Percentiles rank a stretch among this genome's conserved stretches.
These are phyloP conservation scores for Podaxis pistillaris DNA, from an alignment of 768 basidiomycete genomes.

Conservation along the genomic window DNA sequence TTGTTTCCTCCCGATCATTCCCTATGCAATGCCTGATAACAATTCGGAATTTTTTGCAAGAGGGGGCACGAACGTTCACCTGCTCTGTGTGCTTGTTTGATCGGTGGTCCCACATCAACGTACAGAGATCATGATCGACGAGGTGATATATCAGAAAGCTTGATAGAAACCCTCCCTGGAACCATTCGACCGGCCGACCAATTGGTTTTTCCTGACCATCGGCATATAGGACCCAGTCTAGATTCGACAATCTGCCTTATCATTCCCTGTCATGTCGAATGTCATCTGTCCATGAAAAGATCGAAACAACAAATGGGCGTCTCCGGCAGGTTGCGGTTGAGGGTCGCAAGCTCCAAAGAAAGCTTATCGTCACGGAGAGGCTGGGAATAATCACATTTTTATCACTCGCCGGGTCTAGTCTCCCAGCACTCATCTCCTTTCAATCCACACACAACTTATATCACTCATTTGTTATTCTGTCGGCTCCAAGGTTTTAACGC, in stretches of 20 bases:
- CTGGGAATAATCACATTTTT: not conserved
- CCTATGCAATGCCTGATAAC: not conserved
- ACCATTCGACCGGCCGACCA: not conserved
- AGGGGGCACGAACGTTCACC: not conserved
- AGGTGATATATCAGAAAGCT: not conserved
- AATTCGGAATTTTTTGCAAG: not conserved
- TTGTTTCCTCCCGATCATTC: conserved; percentile 6
- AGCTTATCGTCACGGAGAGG: not conserved
- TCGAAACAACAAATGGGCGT: conserved; percentile 2
- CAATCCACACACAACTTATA: not conserved
- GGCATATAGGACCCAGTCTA: not conserved
- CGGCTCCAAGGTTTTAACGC: conserved; percentile 6
- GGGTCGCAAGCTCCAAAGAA: not conserved
- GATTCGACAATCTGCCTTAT: not conserved
- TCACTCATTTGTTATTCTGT: not conserved
- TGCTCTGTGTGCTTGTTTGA: not conserved
- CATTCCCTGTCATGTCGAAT: conserved; percentile 3
- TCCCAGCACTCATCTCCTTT: not conserved
- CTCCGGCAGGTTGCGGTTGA: not conserved
- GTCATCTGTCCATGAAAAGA: not conserved
- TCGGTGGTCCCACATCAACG: not conserved
- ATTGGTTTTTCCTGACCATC: not conserved
- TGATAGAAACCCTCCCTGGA: not conserved
- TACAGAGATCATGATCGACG: not conserved
- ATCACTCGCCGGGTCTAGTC: not conserved